Conservation (phyloP, 169 alveolate genomes). For the Plasmodium knowlesi region DNA sequence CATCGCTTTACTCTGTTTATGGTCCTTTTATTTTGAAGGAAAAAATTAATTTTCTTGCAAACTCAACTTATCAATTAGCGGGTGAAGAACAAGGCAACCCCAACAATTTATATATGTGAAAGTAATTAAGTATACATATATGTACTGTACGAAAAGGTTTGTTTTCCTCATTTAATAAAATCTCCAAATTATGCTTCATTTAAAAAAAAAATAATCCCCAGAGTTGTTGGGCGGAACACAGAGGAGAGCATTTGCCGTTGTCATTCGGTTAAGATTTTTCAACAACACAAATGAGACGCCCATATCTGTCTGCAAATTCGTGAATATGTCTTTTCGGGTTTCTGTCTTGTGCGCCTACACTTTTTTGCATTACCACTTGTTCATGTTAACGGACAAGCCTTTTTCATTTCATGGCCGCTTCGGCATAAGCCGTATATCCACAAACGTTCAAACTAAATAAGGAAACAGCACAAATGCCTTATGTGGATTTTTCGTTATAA, state of each 20-base stretch:
- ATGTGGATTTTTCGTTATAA: background rate
- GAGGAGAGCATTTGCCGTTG: background rate
- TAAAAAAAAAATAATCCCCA: background rate
- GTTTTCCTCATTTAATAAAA: background rate
- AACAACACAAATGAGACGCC: background rate
- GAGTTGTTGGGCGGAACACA: background rate
- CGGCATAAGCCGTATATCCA: background rate
- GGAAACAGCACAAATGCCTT: background rate
- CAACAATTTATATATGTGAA: background rate
- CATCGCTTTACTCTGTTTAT: background rate
- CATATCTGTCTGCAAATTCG: background rate
- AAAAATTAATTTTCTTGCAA: background rate
- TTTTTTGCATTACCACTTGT: background rate
- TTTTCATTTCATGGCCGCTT: background rate
- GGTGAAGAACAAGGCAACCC: background rate
- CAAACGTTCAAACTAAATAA: background rate
- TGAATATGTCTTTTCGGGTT: background rate
- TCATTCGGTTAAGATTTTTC: background rate
- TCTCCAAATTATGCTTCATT: background rate
- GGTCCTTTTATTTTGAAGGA: background rate
- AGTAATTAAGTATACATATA: background rate
- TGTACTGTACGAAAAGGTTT: background rate
- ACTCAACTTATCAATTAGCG: background rate
- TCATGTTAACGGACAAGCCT: background rate
- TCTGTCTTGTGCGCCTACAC: background rate